Percentiles rank a stretch among this genome's conserved stretches.
phyloP scores from a whole-genome alignment of 2,329 filamentous ascomycete species.

The Corniculantispora saksenae region DNA sequence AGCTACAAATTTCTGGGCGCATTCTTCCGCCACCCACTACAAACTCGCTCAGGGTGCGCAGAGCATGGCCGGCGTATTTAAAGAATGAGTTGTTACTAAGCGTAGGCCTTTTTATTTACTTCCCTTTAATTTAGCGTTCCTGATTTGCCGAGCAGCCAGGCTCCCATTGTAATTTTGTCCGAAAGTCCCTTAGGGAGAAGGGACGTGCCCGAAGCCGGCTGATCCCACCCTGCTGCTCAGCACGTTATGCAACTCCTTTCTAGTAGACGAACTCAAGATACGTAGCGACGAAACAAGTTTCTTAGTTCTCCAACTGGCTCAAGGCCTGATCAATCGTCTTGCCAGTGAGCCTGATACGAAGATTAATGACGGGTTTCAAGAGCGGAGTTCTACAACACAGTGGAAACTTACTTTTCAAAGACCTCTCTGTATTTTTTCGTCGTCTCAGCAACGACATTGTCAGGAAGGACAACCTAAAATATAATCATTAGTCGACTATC shows the following conservation, averaged over 20 bases:
- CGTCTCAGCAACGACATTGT: slow-evolving; percentile 71
- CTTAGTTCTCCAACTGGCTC: slow-evolving; percentile 18
- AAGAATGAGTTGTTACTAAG: neutral
- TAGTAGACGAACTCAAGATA: neutral
- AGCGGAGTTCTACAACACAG: neutral
- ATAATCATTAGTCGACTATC: neutral
- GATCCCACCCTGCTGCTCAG: neutral
- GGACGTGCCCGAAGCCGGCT: neutral
- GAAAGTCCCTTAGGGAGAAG: neutral
- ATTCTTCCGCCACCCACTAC: neutral
- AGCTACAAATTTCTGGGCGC: neutral
- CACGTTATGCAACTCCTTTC: neutral
- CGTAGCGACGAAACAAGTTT: neutral
- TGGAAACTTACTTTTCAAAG: slow-evolving; percentile 40
- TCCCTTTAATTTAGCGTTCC: neutral
- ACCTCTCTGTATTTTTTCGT: slow-evolving; percentile 75
- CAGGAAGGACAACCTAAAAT: slow-evolving; percentile 54
- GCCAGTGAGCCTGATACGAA: slow-evolving; percentile 19
- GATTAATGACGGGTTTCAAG: neutral
- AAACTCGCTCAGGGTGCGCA: too few species aligned
- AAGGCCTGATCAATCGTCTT: slow-evolving; percentile 22
- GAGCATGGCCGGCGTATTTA: neutral
- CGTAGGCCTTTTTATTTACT: neutral
- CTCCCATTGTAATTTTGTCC: neutral
- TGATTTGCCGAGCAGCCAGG: neutral